Percentiles rank a stretch among this genome's conserved stretches.
Conservation (phyloP, 1,284 basidiomycete species). For the Athelia sp. region DNA sequence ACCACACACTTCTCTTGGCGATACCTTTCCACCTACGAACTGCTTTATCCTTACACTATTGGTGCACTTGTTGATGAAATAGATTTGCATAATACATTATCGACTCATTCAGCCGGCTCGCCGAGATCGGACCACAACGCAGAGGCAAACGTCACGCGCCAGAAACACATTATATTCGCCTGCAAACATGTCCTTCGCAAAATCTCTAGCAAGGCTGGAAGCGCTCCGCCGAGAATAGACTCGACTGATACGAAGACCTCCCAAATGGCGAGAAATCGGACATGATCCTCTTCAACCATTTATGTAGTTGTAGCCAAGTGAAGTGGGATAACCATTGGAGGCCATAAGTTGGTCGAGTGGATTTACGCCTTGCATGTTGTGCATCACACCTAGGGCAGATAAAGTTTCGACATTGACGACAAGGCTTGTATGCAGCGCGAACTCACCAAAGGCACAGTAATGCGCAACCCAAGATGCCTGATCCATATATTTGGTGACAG, state of each 20-base stretch:
- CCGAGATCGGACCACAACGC: too few species aligned
- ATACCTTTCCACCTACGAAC: background rate
- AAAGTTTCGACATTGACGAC: background rate
- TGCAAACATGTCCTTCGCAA: too few species aligned
- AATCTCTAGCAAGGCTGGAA: too few species aligned
- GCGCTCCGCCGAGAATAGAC: too few species aligned
- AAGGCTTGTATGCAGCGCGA: background rate
- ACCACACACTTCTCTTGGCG: background rate
- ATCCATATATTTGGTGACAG: slow-evolving; percentile 54
- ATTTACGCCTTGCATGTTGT: slow-evolving; percentile 68
- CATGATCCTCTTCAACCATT: too few species aligned
- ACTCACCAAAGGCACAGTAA: slow-evolving; percentile 71
- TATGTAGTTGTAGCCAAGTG: slow-evolving; percentile 41
- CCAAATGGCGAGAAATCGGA: too few species aligned
- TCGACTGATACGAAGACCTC: too few species aligned
- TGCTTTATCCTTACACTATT: background rate
- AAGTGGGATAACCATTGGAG: slow-evolving; percentile 35
- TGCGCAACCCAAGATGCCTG: slow-evolving; percentile 44
- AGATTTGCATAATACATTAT: too few species aligned
- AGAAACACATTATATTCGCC: too few species aligned
- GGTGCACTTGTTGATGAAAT: background rate
- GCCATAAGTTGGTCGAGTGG: slow-evolving; percentile 50
- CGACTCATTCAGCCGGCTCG: too few species aligned
- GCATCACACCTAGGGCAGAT: slow-evolving; percentile 48
- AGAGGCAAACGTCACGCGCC: too few species aligned